These are phyloP conservation scores for Globisporangium nagaii DNA, from an alignment of 352 stramenopile species.

Conservation along the genomic window DNA sequence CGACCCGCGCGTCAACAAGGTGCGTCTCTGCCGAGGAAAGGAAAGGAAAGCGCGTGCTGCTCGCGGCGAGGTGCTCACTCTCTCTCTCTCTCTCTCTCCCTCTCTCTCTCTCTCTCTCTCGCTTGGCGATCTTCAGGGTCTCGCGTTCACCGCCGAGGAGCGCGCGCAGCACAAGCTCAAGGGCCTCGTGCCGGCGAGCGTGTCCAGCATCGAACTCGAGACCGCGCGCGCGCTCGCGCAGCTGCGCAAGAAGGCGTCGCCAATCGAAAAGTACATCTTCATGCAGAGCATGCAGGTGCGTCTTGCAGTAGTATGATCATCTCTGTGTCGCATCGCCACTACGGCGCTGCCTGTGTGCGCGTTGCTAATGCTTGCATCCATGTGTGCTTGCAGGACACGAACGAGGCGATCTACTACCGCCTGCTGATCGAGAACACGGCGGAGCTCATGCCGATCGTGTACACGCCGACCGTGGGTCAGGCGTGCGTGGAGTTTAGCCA, in stretches of 20 bases:
- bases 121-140: no score
- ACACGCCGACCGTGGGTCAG: conserved; percentile 96
- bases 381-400: conserved; percentile 47
- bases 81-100: no score
- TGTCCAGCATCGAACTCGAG: conserved; percentile 85
- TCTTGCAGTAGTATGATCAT: neutral
- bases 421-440: conserved; percentile 85
- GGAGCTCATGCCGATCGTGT: conserved; percentile 96
- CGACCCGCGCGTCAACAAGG: conserved; percentile 12
- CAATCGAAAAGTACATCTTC: conserved; percentile 93
- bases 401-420: conserved; percentile 91
- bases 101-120: no score
- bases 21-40: no score
- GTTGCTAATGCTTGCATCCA: no score
- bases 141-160: conserved; percentile 91
- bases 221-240: conserved; percentile 73
- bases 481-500: conserved; percentile 88
- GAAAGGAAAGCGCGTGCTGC: no score
- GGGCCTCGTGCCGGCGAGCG: conserved; percentile 86
- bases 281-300: conserved; percentile 79
- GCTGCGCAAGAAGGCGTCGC: conserved; percentile 77
- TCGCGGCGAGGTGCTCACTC: no score
- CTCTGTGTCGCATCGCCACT: neutral
- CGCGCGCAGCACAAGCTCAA: conserved; percentile 83
- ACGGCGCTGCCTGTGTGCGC: neutral